Conservation (phyloP, 495 filamentous ascomycete species). For the Xylaria acuta region DNA sequence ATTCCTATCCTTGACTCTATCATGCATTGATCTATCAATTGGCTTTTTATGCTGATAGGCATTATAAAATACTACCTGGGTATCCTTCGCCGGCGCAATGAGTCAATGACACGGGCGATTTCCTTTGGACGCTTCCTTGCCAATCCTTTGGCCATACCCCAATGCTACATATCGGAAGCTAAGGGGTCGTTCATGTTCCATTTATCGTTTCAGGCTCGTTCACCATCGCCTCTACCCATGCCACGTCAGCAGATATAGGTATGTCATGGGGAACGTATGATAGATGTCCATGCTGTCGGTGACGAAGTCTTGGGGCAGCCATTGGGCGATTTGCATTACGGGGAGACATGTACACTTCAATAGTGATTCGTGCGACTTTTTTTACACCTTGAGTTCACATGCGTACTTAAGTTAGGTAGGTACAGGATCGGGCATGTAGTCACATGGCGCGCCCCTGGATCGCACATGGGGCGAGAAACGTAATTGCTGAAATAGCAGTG, state of each 20-base stretch:
- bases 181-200: conserved; percentile 38
- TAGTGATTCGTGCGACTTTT: not conserved
- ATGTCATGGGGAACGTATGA: conserved; percentile 27
- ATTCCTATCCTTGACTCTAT: not conserved
- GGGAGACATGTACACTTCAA: not conserved
- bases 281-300: not conserved
- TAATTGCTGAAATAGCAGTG: not conserved
- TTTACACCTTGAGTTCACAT: not conserved
- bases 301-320: not conserved
- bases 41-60: not conserved
- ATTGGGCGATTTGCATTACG: not conserved
- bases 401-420: not conserved
- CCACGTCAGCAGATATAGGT: conserved; percentile 21
- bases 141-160: not conserved
- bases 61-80: not conserved
- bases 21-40: not conserved
- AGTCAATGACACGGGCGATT: not conserved
- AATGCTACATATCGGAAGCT: conserved; percentile 29
- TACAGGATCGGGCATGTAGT: not conserved
- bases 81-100: not conserved
- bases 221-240: conserved; percentile 27
- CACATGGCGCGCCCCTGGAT: conserved; percentile 13
- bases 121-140: not conserved
- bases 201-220: conserved; percentile 38
- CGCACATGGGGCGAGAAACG: conserved; percentile 11